phyloP scores from a whole-genome alignment of 2,329 filamentous ascomycete genomes.

The Ophiosphaerella korrae region DNA sequence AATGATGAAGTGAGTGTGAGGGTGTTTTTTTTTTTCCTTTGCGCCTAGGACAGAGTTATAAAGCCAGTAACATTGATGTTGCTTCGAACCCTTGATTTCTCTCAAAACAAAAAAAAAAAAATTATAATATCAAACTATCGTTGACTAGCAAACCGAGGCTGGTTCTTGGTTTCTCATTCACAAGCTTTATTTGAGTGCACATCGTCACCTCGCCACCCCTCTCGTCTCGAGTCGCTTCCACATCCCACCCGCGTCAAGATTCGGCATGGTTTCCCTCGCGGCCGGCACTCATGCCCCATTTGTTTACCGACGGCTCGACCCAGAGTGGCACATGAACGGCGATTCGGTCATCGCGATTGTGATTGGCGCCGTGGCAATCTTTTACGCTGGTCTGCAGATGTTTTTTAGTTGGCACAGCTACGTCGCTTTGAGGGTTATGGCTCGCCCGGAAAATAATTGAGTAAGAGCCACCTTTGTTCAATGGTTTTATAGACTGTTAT shows the following conservation, averaged over 20 bases:
- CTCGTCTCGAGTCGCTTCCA: not conserved
- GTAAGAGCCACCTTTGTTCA: not conserved
- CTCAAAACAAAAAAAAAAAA: no score
- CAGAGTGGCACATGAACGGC: not conserved
- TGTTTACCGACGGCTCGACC: not conserved
- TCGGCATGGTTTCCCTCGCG: not conserved
- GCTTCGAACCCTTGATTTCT: no score
- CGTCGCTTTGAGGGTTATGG: not conserved
- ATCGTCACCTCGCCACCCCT: no score
- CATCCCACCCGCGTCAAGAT: not conserved
- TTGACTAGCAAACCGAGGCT: no score
- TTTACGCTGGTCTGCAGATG: not conserved
- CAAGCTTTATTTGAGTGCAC: no score
- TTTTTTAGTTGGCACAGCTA: not conserved
- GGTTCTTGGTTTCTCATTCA: no score
- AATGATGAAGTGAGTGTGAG: not conserved
- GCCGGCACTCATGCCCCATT: not conserved
- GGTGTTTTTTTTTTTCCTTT: not conserved
- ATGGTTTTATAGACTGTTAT: not conserved
- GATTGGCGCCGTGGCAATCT: not conserved
- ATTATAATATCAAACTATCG: no score
- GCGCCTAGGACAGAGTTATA: no score
- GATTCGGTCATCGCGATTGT: not conserved
- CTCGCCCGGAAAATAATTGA: not conserved
- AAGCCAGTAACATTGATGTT: no score